Evolutionary conservation across 345 rosid species (phyloP).

Genomic region (Excoecaria agallocha): DNA sequence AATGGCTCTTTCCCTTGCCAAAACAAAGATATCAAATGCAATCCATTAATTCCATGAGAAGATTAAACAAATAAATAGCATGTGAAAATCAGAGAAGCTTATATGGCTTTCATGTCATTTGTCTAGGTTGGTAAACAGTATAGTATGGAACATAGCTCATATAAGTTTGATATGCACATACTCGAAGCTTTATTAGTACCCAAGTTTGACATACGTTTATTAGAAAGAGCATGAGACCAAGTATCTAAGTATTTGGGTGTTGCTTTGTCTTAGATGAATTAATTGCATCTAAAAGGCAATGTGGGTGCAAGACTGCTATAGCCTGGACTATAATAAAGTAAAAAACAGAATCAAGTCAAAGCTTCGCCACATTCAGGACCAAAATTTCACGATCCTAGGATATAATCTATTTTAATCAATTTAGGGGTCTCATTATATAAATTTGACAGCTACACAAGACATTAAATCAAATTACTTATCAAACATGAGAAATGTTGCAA

Average conservation of each 20-base stretch:
- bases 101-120: not conserved
- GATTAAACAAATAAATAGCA: not conserved
- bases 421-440: not conserved
- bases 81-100: not conserved
- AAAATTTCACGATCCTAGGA: not conserved
- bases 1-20: not conserved
- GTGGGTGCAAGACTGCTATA: not conserved
- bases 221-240: not conserved
- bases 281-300: not conserved
- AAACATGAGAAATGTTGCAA: conserved; percentile 3
- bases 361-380: not conserved
- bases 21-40: not conserved
- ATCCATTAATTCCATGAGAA: not conserved
- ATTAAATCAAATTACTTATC: not conserved
- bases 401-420: not conserved
- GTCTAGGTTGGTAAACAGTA: no score
- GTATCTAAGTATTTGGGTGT: not conserved
- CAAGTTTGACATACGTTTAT: not conserved
- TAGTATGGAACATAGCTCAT: no score
- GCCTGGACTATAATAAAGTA: not conserved
- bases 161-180: no score
- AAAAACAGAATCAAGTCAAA: not conserved
- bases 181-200: not conserved
- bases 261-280: not conserved
- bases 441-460: not conserved